Evolutionary conservation across 805 yeast genomes (phyloP).

Genomic region (Ogataea pini): DNA sequence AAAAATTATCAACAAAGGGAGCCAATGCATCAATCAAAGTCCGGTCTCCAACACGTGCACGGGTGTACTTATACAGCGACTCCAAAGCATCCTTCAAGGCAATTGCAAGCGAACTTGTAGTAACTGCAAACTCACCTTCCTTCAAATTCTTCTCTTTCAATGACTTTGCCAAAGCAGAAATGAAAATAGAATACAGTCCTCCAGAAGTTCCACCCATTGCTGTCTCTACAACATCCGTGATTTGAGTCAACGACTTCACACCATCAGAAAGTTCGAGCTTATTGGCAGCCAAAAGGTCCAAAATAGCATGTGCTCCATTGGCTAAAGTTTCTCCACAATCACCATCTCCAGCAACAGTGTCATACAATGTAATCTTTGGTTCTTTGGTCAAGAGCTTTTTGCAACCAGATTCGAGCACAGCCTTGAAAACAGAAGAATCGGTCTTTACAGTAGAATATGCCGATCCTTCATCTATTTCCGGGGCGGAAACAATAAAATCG

Average conservation of each 20-base stretch:
- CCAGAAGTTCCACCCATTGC: conserved; percentile 99
- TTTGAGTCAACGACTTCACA: conserved; percentile 59
- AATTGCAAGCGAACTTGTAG: conserved; percentile 41
- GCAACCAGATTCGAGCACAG: conserved; percentile 50
- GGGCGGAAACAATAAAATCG: conserved; percentile 32
- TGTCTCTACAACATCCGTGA: conserved; percentile 78
- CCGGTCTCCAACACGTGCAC: conserved; percentile 86
- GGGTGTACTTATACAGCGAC: conserved; percentile 80
- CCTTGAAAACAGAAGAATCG: conserved; percentile 31
- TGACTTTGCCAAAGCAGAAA: conserved; percentile 69
- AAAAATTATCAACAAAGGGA: conserved; percentile 75
- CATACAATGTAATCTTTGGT: conserved; percentile 81
- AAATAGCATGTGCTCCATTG: conserved; percentile 75
- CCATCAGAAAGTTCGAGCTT: conserved; percentile 47
- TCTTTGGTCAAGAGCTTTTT: conserved; percentile 60
- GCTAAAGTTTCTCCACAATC: conserved; percentile 94
- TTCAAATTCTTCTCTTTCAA: conserved; percentile 44
- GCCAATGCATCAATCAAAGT: conserved; percentile 86
- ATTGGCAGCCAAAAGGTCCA: conserved; percentile 47
- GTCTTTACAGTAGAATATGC: conserved; percentile 30
- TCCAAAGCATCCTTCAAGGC: conserved; percentile 61
- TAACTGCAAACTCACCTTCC: conserved; percentile 32
- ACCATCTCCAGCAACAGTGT: conserved; percentile 93
- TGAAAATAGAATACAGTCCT: conserved; percentile 82
- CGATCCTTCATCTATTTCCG: conserved; percentile 36